These are phyloP conservation scores for Smittium culicis DNA, from an alignment of 371 early-diverging fungal species.

Conservation along the genomic window DNA sequence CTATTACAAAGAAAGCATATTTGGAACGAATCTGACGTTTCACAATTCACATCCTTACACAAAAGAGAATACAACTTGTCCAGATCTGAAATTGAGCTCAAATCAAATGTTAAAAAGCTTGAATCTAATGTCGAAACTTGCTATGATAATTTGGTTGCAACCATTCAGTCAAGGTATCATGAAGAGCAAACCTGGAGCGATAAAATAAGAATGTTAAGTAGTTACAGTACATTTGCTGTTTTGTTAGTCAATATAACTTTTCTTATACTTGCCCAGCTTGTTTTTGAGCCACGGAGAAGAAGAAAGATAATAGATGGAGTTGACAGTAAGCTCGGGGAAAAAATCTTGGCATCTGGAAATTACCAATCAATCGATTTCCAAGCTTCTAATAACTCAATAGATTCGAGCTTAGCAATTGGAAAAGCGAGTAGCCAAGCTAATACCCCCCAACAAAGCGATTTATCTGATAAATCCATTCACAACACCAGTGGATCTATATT, in stretches of 20 bases:
- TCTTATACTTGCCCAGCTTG: constrained; percentile 56
- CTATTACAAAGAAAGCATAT: constrained; percentile 72
- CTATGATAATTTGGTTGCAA: constrained; percentile 48
- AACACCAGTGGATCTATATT: neutral
- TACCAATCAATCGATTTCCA: neutral
- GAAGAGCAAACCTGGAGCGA: constrained; percentile 95
- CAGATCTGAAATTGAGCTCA: constrained; percentile 43
- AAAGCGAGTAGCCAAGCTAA: too few species aligned
- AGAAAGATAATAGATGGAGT: constrained; percentile 54
- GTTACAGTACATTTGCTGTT: constrained; percentile 71
- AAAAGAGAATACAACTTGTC: constrained; percentile 64
- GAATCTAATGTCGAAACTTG: constrained; percentile 56
- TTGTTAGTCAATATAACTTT: constrained; percentile 53
- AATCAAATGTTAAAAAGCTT: constrained; percentile 39
- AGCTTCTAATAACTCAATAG: neutral
- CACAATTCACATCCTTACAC: constrained; percentile 72
- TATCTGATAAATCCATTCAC: too few species aligned
- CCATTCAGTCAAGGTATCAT: constrained; percentile 65
- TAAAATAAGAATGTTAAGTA: constrained; percentile 80
- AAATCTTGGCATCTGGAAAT: neutral
- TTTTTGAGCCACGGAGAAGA: constrained; percentile 65
- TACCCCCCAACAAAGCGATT: too few species aligned
- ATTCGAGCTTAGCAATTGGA: too few species aligned
- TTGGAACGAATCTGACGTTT: constrained; percentile 76
- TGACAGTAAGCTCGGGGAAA: constrained; percentile 36